Conservation (phyloP, 495 filamentous ascomycete species). For the Barbatosphaeria neglecta region DNA sequence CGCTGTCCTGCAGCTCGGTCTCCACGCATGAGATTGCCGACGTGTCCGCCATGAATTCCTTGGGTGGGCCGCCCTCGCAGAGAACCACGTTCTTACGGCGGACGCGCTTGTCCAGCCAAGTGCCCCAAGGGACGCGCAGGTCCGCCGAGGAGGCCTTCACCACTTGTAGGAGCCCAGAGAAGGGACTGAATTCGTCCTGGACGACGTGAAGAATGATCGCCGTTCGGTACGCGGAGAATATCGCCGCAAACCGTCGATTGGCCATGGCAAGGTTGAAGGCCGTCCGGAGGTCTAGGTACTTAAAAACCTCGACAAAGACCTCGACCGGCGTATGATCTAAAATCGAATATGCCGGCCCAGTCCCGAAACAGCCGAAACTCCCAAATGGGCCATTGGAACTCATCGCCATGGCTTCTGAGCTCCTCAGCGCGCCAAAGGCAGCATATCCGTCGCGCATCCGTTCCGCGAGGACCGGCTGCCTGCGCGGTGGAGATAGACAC, state of each 20-base stretch:
- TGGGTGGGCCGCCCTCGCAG: conserved; percentile 22
- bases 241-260: conserved; percentile 8
- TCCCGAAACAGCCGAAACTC: neutral
- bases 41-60: conserved; percentile 42
- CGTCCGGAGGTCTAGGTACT: conserved; percentile 13
- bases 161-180: conserved; percentile 48
- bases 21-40: conserved; percentile 23
- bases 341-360: neutral
- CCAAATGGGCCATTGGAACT: no score
- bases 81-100: conserved; percentile 18
- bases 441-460: neutral
- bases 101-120: conserved; percentile 10
- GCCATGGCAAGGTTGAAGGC: conserved; percentile 10
- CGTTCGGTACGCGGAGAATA: conserved; percentile 13
- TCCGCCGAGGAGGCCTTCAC: conserved; percentile 24
- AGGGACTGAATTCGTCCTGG: conserved; percentile 46
- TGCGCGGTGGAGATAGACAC: neutral
- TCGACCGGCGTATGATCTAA: conserved; percentile 14
- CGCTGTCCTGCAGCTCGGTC: conserved; percentile 25
- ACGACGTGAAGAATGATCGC: conserved; percentile 14
- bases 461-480: neutral
- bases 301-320: conserved; percentile 19
- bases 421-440: neutral
- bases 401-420: neutral
- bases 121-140: conserved; percentile 8